Percentiles rank a stretch among this genome's conserved stretches.
Evolutionary conservation across 345 rosid genomes (phyloP).

Genomic region (Rhodamnia rubescens): DNA sequence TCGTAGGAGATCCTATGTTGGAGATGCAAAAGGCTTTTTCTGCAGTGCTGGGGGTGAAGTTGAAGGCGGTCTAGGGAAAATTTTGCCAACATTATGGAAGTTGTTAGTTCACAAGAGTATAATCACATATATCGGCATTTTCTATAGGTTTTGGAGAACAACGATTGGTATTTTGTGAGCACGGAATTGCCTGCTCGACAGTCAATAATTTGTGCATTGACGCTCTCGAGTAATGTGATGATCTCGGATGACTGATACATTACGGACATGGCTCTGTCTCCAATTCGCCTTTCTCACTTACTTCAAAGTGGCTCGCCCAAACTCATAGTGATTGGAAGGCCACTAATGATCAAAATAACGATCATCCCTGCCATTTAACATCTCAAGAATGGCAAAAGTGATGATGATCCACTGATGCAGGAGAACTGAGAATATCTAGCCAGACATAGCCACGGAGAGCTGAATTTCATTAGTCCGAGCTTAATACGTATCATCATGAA

Average conservation of each 20-base stretch:
- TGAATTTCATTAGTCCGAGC: too few relatives aligned
- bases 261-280: not conserved
- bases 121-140: not conserved
- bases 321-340: too few relatives aligned
- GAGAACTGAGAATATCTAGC: not conserved
- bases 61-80: not conserved
- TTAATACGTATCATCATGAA: not conserved
- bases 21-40: conserved; percentile 54
- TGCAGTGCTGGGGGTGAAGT: conserved; percentile 27
- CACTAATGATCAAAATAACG: not conserved
- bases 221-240: not conserved
- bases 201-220: not conserved
- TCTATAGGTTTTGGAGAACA: not conserved
- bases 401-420: not conserved
- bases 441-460: not conserved
- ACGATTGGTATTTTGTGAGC: not conserved
- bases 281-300: not conserved
- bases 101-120: not conserved
- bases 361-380: not conserved
- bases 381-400: not conserved
- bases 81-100: not conserved
- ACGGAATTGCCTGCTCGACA: not conserved
- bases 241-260: not conserved
- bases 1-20: conserved; percentile 22
- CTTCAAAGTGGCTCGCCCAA: not conserved